Conservation (phyloP, 768 basidiomycete genomes). For the Leccinum obscurum region DNA sequence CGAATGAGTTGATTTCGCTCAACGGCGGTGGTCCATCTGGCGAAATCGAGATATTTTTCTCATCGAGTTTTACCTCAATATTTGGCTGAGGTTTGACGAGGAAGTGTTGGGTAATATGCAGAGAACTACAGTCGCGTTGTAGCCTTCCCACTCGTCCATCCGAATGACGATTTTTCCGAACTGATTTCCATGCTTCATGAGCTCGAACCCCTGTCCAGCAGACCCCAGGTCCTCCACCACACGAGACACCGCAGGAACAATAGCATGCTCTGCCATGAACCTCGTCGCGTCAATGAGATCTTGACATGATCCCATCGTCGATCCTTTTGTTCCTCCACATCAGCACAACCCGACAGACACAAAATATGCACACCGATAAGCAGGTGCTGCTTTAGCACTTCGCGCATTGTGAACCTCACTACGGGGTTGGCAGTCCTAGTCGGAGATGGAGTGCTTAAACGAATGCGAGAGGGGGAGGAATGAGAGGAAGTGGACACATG, state of each 20-base stretch:
- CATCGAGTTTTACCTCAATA: too few relatives aligned
- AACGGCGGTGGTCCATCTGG: constrained; percentile 47
- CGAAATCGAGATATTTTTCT: too few relatives aligned
- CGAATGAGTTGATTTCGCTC: constrained; percentile 65
- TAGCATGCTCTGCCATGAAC: constrained; percentile 64
- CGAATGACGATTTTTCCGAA: constrained; percentile 74
- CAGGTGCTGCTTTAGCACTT: constrained; percentile 73
- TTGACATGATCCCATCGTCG: constrained; percentile 78
- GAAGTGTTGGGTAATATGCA: neutral
- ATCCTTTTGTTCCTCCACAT: constrained; percentile 47
- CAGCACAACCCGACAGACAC: constrained; percentile 8
- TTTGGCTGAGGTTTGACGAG: too few relatives aligned
- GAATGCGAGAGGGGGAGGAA: neutral
- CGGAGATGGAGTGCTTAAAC: constrained; percentile 7
- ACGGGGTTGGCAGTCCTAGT: constrained; percentile 31
- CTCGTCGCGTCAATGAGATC: constrained; percentile 72
- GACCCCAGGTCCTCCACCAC: constrained; percentile 63
- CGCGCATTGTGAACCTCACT: constrained; percentile 72
- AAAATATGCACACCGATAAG: constrained; percentile 56
- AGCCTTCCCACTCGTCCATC: constrained; percentile 33
- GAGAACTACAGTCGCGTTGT: constrained; percentile 25
- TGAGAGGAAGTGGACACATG: neutral
- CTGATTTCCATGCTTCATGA: constrained; percentile 61
- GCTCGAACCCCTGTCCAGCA: constrained; percentile 69
- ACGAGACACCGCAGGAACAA: constrained; percentile 70